These are phyloP conservation scores for Gossypium laxum DNA, from an alignment of 441 rosid species.

Conservation along the genomic window DNA sequence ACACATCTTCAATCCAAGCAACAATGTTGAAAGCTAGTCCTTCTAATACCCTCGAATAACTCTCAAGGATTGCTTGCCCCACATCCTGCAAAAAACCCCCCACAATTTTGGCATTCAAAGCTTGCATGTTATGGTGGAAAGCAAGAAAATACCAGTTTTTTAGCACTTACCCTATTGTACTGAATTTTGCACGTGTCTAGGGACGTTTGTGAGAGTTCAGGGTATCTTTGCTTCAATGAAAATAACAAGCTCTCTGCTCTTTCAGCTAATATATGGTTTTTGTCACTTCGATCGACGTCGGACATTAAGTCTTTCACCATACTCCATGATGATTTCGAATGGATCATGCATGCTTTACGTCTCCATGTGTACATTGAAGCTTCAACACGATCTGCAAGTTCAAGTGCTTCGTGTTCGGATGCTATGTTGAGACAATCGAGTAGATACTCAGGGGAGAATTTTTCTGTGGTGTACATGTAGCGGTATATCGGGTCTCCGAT, in stretches of 20 bases:
- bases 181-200: conserved; percentile 67
- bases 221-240: conserved; percentile 54
- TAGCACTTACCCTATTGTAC: conserved; percentile 38
- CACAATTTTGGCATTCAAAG: neutral
- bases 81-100: conserved; percentile 53
- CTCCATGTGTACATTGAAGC: conserved; percentile 66
- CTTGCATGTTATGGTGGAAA: neutral
- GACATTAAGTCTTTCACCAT: conserved; percentile 50
- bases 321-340: conserved; percentile 55
- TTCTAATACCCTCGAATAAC: conserved; percentile 88
- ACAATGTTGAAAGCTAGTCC: conserved; percentile 86
- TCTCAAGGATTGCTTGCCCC: conserved; percentile 79
- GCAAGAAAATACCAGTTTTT: neutral
- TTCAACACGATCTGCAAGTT: conserved; percentile 54
- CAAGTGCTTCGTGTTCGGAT: conserved; percentile 62
- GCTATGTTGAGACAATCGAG: conserved; percentile 40
- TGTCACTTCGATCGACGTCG: conserved; percentile 47
- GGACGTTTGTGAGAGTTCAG: conserved; percentile 60
- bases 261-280: conserved; percentile 48
- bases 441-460: conserved; percentile 48
- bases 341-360: conserved; percentile 50
- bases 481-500: conserved; percentile 57
- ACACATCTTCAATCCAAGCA: conserved; percentile 90
- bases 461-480: conserved; percentile 33
- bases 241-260: conserved; percentile 56